Evolutionary conservation across 169 alveolate genomes (phyloP), one percentile per base, ranked within the genome.

Genomic region (Plasmodium cynomolgi): DNA sequence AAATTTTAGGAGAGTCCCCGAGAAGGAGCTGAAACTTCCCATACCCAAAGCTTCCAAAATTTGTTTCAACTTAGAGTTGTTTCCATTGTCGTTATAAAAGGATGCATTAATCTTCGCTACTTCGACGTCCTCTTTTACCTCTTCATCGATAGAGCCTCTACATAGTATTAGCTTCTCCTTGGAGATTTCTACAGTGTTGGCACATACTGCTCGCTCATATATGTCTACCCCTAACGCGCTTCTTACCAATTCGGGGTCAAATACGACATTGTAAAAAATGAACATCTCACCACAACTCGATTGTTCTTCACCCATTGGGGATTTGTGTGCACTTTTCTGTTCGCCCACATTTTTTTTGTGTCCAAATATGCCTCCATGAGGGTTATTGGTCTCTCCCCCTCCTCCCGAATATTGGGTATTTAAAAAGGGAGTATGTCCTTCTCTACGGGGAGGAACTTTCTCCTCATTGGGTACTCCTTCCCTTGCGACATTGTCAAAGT

Each of bases 1-100:
- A 8, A 77, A 34, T 54, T 86, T 86, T 39, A 86, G 39, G 26
- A 86, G 85, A 1, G 93, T 75, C 68, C 93, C 93, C 2, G 86
- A 29, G 33, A 86, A 86, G 47, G 84, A 47, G 33, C 15, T 79
- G 23, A 86, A 26, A 50, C 71, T 20, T 75, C 47, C 41, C 29
- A 77, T 34, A 34, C 68, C 33, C 81, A 86, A 26, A 5, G 74
- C 47, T 23, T 50, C n/a, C 26, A 86, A 86, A 34, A 86, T 75
- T 54, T 75, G 68, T 34, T 56, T 77, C 13, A 83, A 50, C 23
- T 54, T 56, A 2, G 56, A 29, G 41, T 56, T 86, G 23, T 86
- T 86, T 20, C 23, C 41, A 41, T 68, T 33, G 1, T n/a, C 39
- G 39, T 74, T 44, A 34, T 75, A n/a, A 31, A 31, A 29, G 26